phyloP scores from a whole-genome alignment of 2,329 filamentous ascomycete species.

The Onygenales sp. region DNA sequence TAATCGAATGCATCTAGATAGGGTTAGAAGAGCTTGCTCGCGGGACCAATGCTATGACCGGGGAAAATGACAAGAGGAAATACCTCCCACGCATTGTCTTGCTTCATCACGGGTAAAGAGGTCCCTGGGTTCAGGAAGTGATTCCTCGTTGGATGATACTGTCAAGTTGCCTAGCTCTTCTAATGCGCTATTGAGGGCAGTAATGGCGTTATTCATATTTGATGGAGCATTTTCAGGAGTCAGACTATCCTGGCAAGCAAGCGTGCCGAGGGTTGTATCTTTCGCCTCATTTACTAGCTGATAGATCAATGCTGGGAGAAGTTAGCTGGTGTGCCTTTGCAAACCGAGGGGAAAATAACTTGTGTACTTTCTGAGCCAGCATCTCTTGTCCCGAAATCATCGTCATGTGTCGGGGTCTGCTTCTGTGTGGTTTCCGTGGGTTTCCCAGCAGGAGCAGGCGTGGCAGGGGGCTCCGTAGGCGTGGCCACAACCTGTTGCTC shows the following conservation, averaged over 20 bases:
- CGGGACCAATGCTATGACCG: not conserved
- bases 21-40: no score
- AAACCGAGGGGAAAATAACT: not conserved
- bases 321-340: not conserved
- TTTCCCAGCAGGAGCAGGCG: not conserved
- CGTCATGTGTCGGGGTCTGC: not conserved
- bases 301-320: not conserved
- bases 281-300: constrained; percentile 1
- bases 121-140: not conserved
- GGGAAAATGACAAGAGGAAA: not conserved
- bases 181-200: not conserved
- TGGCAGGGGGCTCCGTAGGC: not conserved
- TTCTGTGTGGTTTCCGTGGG: not conserved
- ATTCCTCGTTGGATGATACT: not conserved
- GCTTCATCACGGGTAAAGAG: not conserved
- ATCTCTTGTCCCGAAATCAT: not conserved
- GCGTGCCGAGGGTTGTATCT: constrained; percentile 1
- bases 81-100: not conserved
- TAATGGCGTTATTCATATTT: not conserved
- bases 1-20: not conserved
- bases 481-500: not conserved
- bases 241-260: not conserved
- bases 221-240: not conserved
- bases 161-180: not conserved
- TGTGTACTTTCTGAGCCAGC: not conserved